Conservation (phyloP, 352 stramenopile genomes). For the Peronospora belbahrii region DNA sequence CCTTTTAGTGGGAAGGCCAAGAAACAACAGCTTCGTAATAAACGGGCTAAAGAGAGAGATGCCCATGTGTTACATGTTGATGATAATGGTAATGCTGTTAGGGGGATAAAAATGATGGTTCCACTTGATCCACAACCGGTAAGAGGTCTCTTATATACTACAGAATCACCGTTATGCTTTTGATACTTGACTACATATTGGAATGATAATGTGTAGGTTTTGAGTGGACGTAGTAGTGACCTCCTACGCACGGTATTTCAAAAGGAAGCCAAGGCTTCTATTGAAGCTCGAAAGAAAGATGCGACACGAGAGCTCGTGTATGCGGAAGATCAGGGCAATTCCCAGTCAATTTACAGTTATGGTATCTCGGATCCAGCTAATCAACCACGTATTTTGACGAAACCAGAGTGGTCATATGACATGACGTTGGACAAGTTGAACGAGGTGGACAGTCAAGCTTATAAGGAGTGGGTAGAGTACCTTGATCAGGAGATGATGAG, state of each 20-base stretch:
- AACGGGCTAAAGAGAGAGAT: constrained; percentile 57
- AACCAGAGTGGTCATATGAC: constrained; percentile 51
- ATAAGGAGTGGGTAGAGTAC: constrained; percentile 42
- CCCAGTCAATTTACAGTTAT: constrained; percentile 64
- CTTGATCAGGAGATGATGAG: constrained; percentile 19
- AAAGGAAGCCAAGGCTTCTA: constrained; percentile 39
- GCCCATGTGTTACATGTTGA: constrained; percentile 16
- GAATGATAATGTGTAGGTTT: constrained; percentile 6
- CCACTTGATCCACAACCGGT: constrained; percentile 13
- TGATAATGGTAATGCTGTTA: no score
- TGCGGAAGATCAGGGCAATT: constrained; percentile 48
- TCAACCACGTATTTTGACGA: constrained; percentile 55
- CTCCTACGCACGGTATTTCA: constrained; percentile 70
- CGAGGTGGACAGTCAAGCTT: constrained; percentile 46
- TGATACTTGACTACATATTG: background rate
- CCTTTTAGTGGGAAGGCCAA: constrained; percentile 85
- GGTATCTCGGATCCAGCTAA: constrained; percentile 48
- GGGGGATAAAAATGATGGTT: background rate
- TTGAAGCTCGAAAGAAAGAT: constrained; percentile 65
- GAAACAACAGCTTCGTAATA: constrained; percentile 81
- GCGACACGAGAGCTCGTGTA: constrained; percentile 55
- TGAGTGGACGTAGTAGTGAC: constrained; percentile 29
- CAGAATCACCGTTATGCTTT: background rate
- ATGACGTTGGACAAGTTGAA: constrained; percentile 63
- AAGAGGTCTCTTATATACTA: background rate